Base-by-base conservation (phyloP, 768 basidiomycete species). In the Rhizopogon sp. region DNA sequence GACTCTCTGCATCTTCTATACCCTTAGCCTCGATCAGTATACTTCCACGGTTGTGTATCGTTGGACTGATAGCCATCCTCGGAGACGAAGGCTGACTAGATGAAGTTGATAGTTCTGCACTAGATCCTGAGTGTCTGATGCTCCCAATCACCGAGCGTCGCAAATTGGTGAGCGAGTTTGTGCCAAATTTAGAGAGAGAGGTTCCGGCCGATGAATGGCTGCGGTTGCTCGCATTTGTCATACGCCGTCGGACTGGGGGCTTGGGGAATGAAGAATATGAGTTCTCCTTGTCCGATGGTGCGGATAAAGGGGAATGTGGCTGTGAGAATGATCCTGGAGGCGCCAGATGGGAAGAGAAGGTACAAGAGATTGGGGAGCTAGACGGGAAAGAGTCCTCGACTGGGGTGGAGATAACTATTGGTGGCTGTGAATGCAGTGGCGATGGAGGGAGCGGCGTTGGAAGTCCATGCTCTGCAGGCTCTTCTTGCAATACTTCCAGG, bases 1-100 rank as follows among this genome's bases (percentile, higher is more conserved):
- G 72, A 58, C 75, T 78, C 74, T 90, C 88, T 10, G 81, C 84
- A 57, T 90, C 86, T 64, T 79, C 72, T 40, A 90, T 88, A 40
- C 67, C 70, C 46, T 62, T 75, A 52, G 79, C 70, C 70, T 83
- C 76, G 35, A 73, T 50, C 56, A 82, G 49, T 51, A 90, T 87
- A 53, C 75, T 82, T 44, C 77, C 84, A 16, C 72, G 65, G 57
- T 71, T 82, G 62, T 90, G 81, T 54, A 88, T 77, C 44, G 78
- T 82, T 37, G 86, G 83, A 52, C 74, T 71, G 17, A 86, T 70
- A 11, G 84, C 72, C 59, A 70, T 62, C 41, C 80, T 69, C 53
- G 69, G 62, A 61, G 42, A 20, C 47, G 57, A 52, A 11, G 67
- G 58, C 1, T 67, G 44, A 0, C 69, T 69, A 1, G 73, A 74